phyloP scores from a whole-genome alignment of 352 stramenopile genomes.

The Globisporangium paddicum region DNA sequence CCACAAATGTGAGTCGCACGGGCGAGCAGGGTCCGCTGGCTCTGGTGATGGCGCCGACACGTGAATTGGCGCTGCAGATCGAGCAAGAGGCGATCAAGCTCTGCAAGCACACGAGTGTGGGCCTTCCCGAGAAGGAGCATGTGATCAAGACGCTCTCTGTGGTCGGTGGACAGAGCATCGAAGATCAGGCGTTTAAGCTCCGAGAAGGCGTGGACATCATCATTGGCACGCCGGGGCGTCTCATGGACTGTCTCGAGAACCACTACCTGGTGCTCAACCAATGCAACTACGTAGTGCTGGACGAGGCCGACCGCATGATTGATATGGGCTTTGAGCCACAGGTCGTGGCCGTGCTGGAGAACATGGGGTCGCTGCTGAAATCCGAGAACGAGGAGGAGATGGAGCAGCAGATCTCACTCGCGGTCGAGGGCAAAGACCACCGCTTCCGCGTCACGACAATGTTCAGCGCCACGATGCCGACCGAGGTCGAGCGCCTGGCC shows the following conservation, averaged over 20 bases:
- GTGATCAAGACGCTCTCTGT: conserved; percentile 83
- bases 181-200: conserved; percentile 95
- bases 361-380: conserved; percentile 96
- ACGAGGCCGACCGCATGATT: conserved; percentile 99
- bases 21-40: conserved; percentile 94
- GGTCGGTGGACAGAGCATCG: conserved; percentile 95
- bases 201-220: conserved; percentile 97
- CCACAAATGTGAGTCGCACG: conserved; percentile 78
- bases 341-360: conserved; percentile 95
- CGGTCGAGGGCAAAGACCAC: conserved; percentile 48
- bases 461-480: conserved; percentile 99
- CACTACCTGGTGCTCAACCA: conserved; percentile 98
- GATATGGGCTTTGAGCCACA: conserved; percentile 97
- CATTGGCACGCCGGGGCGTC: conserved; percentile 96
- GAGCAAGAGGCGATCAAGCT: conserved; percentile 94
- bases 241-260: conserved; percentile 98
- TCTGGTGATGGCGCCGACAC: conserved; percentile 98
- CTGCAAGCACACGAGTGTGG: conserved; percentile 83
- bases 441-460: conserved; percentile 91
- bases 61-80: conserved; percentile 98
- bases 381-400: conserved; percentile 96
- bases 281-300: conserved; percentile 98
- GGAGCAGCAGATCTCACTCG: conserved; percentile 89
- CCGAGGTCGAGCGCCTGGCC: conserved; percentile 96
- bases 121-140: conserved; percentile 43